Percentiles rank a stretch among this genome's conserved stretches.
phyloP scores from a whole-genome alignment of 2,329 filamentous ascomycete genomes.

The Botrytis hyacinthi region DNA sequence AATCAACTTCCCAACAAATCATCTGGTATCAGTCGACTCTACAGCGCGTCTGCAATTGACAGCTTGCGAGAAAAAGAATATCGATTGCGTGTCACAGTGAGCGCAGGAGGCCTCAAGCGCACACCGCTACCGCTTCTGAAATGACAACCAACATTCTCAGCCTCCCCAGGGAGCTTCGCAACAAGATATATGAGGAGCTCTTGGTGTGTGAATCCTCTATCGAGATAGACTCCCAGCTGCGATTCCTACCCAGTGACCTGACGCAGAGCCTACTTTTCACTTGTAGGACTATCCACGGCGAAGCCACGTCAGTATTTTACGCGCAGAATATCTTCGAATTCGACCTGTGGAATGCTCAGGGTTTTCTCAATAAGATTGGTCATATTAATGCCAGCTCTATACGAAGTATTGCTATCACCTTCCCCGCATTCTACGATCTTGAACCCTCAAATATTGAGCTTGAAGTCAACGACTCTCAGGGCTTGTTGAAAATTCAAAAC shows the following conservation, averaged over 20 bases:
- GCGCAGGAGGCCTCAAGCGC: not conserved
- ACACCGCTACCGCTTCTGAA: not conserved
- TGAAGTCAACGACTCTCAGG: constrained; percentile 13
- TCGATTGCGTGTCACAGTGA: not conserved
- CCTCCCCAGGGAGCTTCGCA: constrained; percentile 20
- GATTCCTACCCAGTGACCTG: not conserved
- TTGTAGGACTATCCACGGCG: constrained; percentile 29
- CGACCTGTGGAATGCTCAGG: constrained; percentile 8
- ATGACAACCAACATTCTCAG: constrained; percentile 19
- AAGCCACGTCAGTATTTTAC: constrained; percentile 32
- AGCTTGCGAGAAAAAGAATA: not conserved
- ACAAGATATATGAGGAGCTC: constrained; percentile 17
- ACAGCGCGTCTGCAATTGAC: not conserved
- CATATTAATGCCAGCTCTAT: constrained; percentile 28
- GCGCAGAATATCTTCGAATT: constrained; percentile 31
- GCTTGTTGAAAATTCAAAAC: constrained; percentile 27
- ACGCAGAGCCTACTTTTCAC: constrained; percentile 24
- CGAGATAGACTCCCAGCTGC: not conserved
- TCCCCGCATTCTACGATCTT: constrained; percentile 26
- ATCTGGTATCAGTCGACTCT: not conserved
- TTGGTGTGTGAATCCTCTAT: not conserved
- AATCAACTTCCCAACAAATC: not conserved
- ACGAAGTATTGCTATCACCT: constrained; percentile 22
- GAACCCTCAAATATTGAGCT: constrained; percentile 20
- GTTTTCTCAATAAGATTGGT: constrained; percentile 30